A percentile compares a stretch with the other conserved stretches of the same genome.
Conservation (phyloP, 2,329 filamentous ascomycete genomes). For the Hymenoscyphus fraxineus region DNA sequence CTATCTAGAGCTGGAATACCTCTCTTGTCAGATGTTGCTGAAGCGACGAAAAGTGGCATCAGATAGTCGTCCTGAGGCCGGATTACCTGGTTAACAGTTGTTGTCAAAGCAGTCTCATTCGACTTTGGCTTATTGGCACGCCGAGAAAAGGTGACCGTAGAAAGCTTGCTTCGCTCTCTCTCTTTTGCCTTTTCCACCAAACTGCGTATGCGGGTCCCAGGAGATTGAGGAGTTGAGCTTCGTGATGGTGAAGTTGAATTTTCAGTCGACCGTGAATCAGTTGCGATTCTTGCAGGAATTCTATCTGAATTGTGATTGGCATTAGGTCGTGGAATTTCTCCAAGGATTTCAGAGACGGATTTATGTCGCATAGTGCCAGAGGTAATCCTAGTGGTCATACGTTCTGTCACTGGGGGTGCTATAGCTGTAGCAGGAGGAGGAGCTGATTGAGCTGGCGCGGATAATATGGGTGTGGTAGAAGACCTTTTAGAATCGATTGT, state of each 20-base stretch:
- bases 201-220: conserved; percentile 33
- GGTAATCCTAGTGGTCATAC: conserved; percentile 66
- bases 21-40: conserved; percentile 53
- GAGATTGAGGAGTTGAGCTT: conserved; percentile 44
- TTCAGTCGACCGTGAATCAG: conserved; percentile 22
- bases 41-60: conserved; percentile 56
- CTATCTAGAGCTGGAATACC: conserved; percentile 65
- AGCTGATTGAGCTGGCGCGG: conserved; percentile 27
- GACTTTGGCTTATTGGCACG: conserved; percentile 46
- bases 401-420: conserved; percentile 40
- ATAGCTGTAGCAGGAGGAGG: conserved; percentile 31
- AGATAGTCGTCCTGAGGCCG: conserved; percentile 55
- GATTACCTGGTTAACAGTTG: conserved; percentile 12
- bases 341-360: conserved; percentile 69
- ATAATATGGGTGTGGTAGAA: conserved; percentile 17
- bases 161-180: conserved; percentile 62
- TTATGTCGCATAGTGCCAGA: conserved; percentile 69
- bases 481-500: conserved; percentile 16
- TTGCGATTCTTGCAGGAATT: conserved; percentile 15
- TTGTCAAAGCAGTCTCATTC: conserved; percentile 22
- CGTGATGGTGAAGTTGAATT: conserved; percentile 28
- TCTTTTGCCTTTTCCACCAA: conserved; percentile 42
- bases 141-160: conserved; percentile 76
- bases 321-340: conserved; percentile 48
- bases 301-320: conserved; percentile 21